Percentiles rank a stretch among this genome's conserved stretches.
These are phyloP conservation scores for Clavulina sp. DNA, from an alignment of 768 basidiomycete species.

Conservation along the genomic window DNA sequence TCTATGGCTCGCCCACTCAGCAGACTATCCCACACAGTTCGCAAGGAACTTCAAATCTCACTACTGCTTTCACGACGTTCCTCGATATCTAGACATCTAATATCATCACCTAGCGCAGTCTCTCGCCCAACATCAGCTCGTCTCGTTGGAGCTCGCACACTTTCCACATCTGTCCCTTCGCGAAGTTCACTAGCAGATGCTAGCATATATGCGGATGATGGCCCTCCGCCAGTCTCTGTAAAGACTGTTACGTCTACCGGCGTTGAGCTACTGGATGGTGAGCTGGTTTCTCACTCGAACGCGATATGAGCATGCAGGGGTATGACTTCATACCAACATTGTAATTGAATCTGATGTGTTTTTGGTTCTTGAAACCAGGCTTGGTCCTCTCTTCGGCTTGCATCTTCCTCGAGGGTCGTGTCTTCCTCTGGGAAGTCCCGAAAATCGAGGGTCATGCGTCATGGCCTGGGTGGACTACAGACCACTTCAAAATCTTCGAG, in stretches of 20 bases:
- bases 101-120: no score
- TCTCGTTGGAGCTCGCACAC: no score
- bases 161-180: neutral
- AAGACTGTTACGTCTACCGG: constrained; percentile 43
- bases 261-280: constrained; percentile 44
- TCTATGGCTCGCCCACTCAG: no score
- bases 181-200: constrained; percentile 10
- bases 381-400: constrained; percentile 59
- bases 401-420: constrained; percentile 71
- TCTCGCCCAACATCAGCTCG: no score
- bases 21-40: no score
- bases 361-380: constrained; percentile 26
- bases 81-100: no score
- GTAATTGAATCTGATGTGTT: constrained; percentile 8
- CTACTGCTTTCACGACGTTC: no score
- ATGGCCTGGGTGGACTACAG: constrained; percentile 56
- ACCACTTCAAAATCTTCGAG: constrained; percentile 68
- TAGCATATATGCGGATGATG: constrained; percentile 57
- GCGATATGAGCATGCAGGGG: neutral
- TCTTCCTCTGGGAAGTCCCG: constrained; percentile 82
- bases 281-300: neutral
- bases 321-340: neutral
- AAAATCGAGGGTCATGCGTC: constrained; percentile 16
- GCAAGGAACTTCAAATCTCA: no score
- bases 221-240: constrained; percentile 54